Evolutionary conservation across 352 stramenopile genomes (phyloP), one percentile per base, ranked within the genome.

Genomic region (Globisporangium heterothallicum): DNA sequence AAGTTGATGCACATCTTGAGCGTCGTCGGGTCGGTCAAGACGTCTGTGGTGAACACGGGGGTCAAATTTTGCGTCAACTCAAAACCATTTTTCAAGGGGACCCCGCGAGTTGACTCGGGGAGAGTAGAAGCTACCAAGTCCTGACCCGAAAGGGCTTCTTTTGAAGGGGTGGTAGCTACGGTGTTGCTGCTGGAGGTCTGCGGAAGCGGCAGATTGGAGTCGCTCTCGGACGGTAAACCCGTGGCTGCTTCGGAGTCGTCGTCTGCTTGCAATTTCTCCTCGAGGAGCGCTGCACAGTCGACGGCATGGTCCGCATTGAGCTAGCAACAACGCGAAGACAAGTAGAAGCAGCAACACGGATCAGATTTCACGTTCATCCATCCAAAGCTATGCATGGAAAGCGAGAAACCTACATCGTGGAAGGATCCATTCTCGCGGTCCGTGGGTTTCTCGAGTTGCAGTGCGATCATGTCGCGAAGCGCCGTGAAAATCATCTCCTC

Each of bases 31-130:
- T 92, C 73, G 10, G 75, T 80, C 25, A 92, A 54, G 40, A 90
- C 81, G 59, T 92, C 81, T 21, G 74, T 92, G 16, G 76, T 90
- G 53, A 92, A 90, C 45, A 87, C 74, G 9, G 78, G 74, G 16
- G 76, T 76, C 40, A 88, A 50, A 58, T 92, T 90, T 54, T 90
- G 78, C 2, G 74, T 69, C 26, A 90, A 48, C 61, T 87, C 74
- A 29, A 84, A 80, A 18, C 61, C 52, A 59, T 34, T 56, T 44
- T 60, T 68, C 24, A 68, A 47, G 8, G 56, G 42, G 6, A 58
- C 62, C 18, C 24, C 60, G 58, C 57, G 62, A 26, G 67, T 61
- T 21, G 34, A 53, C 18, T 30, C 44, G 6, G 35, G 32, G 27
- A 36, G 35, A 21, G 6, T 30, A 5, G 13, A 21, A 36, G 21